Evolutionary conservation across 169 alveolate genomes (phyloP).

Genomic region (Plasmodium falciparum): DNA sequence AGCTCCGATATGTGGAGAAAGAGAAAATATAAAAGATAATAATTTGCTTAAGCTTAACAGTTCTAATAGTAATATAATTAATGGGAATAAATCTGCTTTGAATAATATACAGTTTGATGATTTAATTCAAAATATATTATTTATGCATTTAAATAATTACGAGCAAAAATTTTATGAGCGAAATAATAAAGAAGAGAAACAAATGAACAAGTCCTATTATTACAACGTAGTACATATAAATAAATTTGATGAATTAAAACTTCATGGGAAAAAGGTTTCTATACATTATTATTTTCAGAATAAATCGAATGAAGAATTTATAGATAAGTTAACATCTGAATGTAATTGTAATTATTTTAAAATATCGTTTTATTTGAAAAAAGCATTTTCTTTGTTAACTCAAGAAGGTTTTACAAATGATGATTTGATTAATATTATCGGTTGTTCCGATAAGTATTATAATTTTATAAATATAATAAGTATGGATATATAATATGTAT

Average conservation of each 20-base stretch:
- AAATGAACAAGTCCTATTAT: conserved; percentile 14
- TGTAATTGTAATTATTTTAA: conserved; percentile 44
- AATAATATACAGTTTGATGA: conserved; percentile 49
- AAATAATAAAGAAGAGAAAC: conserved; percentile 10
- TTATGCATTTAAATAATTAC: conserved; percentile 66
- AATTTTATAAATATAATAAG: conserved; percentile 53
- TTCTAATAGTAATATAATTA: conserved; percentile 11
- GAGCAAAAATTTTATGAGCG: conserved; percentile 73
- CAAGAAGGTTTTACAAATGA: conserved; percentile 44
- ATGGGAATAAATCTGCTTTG: conserved; percentile 8
- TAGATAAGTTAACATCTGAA: conserved; percentile 45
- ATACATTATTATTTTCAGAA: conserved; percentile 52
- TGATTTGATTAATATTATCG: conserved; percentile 32
- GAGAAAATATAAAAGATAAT: conserved; percentile 53
- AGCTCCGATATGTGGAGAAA: conserved; percentile 74
- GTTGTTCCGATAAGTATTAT: conserved; percentile 67
- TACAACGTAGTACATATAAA: conserved; percentile 50
- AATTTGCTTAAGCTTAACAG: conserved; percentile 38
- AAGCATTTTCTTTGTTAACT: conserved; percentile 53
- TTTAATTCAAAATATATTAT: conserved; percentile 47
- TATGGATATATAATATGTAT: conserved; percentile 28
- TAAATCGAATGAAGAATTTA: conserved; percentile 27
- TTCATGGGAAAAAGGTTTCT: conserved; percentile 49
- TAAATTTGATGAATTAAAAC: conserved; percentile 43
- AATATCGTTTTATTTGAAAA: conserved; percentile 38